A percentile compares a stretch with the other conserved stretches of the same genome.
phyloP scores from a whole-genome alignment of 768 basidiomycete species.

The Termitomyces sp. region DNA sequence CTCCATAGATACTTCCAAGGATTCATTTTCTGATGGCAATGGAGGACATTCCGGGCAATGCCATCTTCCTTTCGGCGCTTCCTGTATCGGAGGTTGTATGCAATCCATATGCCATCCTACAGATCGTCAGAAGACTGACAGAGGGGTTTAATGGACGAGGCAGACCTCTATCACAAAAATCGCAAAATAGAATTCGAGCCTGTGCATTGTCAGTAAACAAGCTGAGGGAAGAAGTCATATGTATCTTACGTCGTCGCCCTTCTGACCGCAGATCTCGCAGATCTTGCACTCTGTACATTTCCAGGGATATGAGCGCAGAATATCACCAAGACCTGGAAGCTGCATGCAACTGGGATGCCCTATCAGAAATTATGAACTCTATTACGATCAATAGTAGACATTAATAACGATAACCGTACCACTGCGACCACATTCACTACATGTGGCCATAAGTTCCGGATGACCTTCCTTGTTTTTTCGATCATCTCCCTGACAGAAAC shows the following conservation, averaged over 20 bases:
- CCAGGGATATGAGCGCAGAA: slow-evolving; percentile 77
- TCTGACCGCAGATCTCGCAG: slow-evolving; percentile 82
- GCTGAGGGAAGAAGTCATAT: neutral
- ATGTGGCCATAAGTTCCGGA: slow-evolving; percentile 72
- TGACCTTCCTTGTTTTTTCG: slow-evolving; percentile 50
- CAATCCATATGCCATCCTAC: slow-evolving; percentile 86
- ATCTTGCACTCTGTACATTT: slow-evolving; percentile 89
- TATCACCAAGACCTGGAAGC: slow-evolving; percentile 50
- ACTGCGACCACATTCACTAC: slow-evolving; percentile 78
- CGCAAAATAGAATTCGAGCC: slow-evolving; percentile 86
- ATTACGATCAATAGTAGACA: neutral
- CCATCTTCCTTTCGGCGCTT: slow-evolving; percentile 76
- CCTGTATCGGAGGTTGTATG: slow-evolving; percentile 64
- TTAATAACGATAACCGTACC: slow-evolving; percentile 43
- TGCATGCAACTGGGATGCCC: slow-evolving; percentile 89
- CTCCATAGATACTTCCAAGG: slow-evolving; percentile 1
- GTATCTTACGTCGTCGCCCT: slow-evolving; percentile 84
- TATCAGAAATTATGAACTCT: slow-evolving; percentile 22
- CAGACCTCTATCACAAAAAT: slow-evolving; percentile 87
- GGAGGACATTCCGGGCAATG: slow-evolving; percentile 64
- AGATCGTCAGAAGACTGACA: slow-evolving; percentile 5
- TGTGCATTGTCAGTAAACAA: slow-evolving; percentile 27
- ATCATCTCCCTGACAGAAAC: slow-evolving; percentile 73
- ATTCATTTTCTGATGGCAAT: slow-evolving; percentile 18
- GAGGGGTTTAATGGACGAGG: slow-evolving; percentile 9